Base-by-base conservation (phyloP, 192 early-diverging fungal species). In the Coemansia sp. region DNA sequence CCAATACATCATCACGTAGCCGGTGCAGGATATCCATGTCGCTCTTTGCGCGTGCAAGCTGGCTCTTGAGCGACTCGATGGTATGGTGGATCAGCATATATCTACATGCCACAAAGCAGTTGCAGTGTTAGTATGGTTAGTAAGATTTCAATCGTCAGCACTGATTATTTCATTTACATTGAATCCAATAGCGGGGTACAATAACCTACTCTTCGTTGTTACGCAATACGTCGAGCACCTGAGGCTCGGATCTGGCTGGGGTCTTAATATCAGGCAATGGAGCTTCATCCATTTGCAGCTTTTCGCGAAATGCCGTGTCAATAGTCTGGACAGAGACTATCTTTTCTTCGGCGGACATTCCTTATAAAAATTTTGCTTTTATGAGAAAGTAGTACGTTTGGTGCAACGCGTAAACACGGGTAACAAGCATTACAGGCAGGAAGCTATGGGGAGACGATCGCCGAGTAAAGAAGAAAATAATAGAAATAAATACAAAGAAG, bases 81-180 rank as follows among this genome's bases (percentile, higher is more conserved):
- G 81, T 67, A 41, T 70, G 72, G 48, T 66, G 67, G 7, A 82
- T 68, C n/a, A 69, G 52, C 80, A 82, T 77, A 45, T 82, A 82
- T 54, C 66, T 68, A 73, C 51, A 54, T 12, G 1, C 51, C 8
- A 10, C 22, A 54, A 26, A 54, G 21, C 19, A 22, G 21, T 26
- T 26, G 12, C 3, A 54, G 7, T 3, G 12, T 4, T 12, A 45
- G 13, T 45, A 13, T 13, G 8, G 13, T 45, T 45, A 52, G n/a
- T 52, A 52, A 21, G 51, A 59, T 55, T 21, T 26, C 26, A 26
- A 26, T 26, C 26, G 26, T 26, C 26, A 8, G 36, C n/a, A n/a
- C 21, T 52, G 9, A 0, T 1, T 4, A 16, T 4, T 18, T 52
- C n/a, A 26, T 56, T 9, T 15, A 18, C 3, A 36, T 56, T 18